phyloP scores from a whole-genome alignment of 768 basidiomycete genomes.

The Pleurotus tuoliensis region DNA sequence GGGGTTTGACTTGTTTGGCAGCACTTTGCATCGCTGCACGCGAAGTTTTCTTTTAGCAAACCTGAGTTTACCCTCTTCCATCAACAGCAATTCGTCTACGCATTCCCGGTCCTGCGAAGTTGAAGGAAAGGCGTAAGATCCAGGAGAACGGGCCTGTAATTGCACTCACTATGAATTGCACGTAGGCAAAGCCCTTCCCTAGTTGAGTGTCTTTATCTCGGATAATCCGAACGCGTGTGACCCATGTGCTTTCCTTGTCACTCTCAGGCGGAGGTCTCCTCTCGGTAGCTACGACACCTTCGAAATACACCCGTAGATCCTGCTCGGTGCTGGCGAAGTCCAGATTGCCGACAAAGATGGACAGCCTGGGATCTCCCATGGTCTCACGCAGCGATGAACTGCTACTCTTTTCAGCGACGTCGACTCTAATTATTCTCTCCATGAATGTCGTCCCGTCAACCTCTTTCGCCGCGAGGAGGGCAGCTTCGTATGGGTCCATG shows the following conservation, averaged over 20 bases:
- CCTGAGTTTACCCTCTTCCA: constrained; percentile 74
- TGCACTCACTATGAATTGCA: constrained; percentile 73
- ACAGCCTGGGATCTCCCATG: constrained; percentile 70
- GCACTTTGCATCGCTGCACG: constrained; percentile 86
- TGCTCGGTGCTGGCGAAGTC: constrained; percentile 92
- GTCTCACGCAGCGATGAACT: constrained; percentile 20
- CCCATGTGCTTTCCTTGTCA: constrained; percentile 48
- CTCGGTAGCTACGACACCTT: constrained; percentile 68
- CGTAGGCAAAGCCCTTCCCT: constrained; percentile 94
- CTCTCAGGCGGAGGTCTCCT: constrained; percentile 50
- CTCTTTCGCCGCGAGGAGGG: constrained; percentile 47
- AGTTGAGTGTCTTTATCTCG: constrained; percentile 89
- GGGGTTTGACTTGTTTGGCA: constrained; percentile 34
- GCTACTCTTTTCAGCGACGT: constrained; percentile 44
- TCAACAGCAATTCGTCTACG: constrained; percentile 87
- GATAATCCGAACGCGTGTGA: constrained; percentile 81
- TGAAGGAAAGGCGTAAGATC: background rate
- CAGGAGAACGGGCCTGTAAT: background rate
- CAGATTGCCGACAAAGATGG: constrained; percentile 88
- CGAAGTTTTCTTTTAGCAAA: constrained; percentile 92
- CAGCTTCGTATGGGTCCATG: constrained; percentile 72
- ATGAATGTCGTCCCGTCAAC: constrained; percentile 73
- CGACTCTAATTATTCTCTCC: constrained; percentile 77
- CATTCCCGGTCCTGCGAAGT: constrained; percentile 73
- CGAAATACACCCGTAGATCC: constrained; percentile 84